phyloP scores from a whole-genome alignment of 352 stramenopile genomes.

The Phytophthora pseudosyringae region DNA sequence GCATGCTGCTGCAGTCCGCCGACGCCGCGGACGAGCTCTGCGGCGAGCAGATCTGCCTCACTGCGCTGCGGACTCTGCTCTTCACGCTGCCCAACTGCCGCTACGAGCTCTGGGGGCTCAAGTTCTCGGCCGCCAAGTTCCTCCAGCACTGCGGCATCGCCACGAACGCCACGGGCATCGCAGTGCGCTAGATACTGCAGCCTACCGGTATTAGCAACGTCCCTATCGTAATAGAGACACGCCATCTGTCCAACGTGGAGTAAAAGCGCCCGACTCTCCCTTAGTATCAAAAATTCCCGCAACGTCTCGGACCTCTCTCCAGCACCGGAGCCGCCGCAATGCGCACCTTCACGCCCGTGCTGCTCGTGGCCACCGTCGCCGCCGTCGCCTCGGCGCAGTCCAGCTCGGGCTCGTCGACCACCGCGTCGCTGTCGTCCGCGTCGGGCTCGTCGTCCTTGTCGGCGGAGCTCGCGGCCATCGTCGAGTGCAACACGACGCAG shows the following conservation, averaged over 20 bases:
- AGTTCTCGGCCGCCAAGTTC: constrained; percentile 36
- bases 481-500: constrained; percentile 50
- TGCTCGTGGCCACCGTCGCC: constrained; percentile 28
- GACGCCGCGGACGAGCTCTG: constrained; percentile 43
- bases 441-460: constrained; percentile 32
- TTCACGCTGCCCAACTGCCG: constrained; percentile 55
- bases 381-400: constrained; percentile 29
- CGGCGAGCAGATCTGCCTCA: constrained; percentile 41
- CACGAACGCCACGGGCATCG: constrained; percentile 30
- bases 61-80: constrained; percentile 53
- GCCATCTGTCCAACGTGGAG: constrained; percentile 14
- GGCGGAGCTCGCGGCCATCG: constrained; percentile 45
- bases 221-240: neutral
- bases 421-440: constrained; percentile 22
- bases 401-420: constrained; percentile 6
- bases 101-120: constrained; percentile 51
- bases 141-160: constrained; percentile 55
- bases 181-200: neutral
- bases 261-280: constrained; percentile 18
- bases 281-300: constrained; percentile 19
- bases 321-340: constrained; percentile 6
- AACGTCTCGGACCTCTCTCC: neutral
- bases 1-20: constrained; percentile 47
- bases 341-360: constrained; percentile 24
- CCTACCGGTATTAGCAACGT: too few species aligned